These are phyloP conservation scores for Globisporangium paddicum DNA, from an alignment of 352 stramenopile genomes.

Conservation along the genomic window DNA sequence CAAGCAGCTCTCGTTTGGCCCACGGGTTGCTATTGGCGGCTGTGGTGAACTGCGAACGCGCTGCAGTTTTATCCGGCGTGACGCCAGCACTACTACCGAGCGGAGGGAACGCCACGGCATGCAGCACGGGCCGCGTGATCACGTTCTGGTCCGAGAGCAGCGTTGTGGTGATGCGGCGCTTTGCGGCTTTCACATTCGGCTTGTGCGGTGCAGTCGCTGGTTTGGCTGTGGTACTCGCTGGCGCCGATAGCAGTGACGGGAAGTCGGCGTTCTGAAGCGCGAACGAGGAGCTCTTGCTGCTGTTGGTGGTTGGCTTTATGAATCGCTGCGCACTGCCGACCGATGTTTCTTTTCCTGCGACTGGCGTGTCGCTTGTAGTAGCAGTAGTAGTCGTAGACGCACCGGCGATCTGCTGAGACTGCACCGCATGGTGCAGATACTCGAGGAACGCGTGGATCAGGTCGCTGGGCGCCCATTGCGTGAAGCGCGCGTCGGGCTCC, in stretches of 20 bases:
- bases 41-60: neutral
- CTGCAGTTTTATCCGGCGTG: neutral
- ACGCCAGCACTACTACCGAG: constrained; percentile 5
- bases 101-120: constrained; percentile 25
- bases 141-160: constrained; percentile 27
- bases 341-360: neutral
- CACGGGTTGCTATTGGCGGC: constrained; percentile 19
- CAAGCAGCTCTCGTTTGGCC: constrained; percentile 39
- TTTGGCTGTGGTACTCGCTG: neutral
- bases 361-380: neutral
- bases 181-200: constrained; percentile 16
- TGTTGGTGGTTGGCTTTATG: neutral
- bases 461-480: constrained; percentile 10
- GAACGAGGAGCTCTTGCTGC: constrained; percentile 14
- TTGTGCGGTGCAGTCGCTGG: neutral
- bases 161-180: constrained; percentile 45
- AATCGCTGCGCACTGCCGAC: neutral
- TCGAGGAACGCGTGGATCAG: constrained; percentile 12
- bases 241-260: constrained; percentile 17
- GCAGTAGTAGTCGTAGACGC: neutral
- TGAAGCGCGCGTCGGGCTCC: neutral
- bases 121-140: constrained; percentile 23
- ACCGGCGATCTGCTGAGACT: neutral
- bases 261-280: constrained; percentile 28
- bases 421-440: constrained; percentile 11